Conservation (phyloP, 805 yeast genomes). For the Ogataea paraovalis region DNA sequence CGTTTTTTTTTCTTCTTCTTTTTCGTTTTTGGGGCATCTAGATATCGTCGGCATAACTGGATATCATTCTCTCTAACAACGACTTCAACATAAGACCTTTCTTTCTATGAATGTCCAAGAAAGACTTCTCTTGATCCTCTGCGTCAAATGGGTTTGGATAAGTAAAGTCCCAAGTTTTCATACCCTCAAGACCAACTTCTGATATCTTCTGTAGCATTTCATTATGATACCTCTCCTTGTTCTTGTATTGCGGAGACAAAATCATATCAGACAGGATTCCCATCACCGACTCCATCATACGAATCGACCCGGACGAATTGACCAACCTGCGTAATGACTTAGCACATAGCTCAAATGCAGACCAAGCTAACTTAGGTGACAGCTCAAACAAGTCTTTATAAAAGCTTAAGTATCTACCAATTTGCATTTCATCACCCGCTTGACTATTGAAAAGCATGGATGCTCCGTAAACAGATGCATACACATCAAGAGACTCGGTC, state of each 20-base stretch:
- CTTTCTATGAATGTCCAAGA: slow-evolving; percentile 4
- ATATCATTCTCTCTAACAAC: slow-evolving; percentile 16
- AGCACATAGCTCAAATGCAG: slow-evolving; percentile 15
- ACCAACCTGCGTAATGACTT: slow-evolving; percentile 21
- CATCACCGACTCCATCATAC: slow-evolving; percentile 22
- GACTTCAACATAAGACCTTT: slow-evolving; percentile 9
- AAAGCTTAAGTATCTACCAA: slow-evolving; percentile 22
- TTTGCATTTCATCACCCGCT: slow-evolving; percentile 21
- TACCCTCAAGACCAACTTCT: slow-evolving; percentile 20
- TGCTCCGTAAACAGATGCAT: slow-evolving; percentile 13
- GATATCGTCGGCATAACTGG: slow-evolving; percentile 17
- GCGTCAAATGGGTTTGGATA: slow-evolving; percentile 13
- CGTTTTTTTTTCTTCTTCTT: background rate
- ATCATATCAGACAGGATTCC: slow-evolving; percentile 26
- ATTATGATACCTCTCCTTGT: slow-evolving; percentile 19
- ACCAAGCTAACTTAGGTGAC: slow-evolving; percentile 17
- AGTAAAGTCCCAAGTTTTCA: slow-evolving; percentile 15
- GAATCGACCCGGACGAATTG: slow-evolving; percentile 19
- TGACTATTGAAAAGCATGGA: slow-evolving; percentile 19
- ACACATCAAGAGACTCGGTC: slow-evolving; percentile 7
- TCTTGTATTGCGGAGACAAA: slow-evolving; percentile 27
- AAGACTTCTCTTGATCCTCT: background rate
- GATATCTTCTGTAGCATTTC: slow-evolving; percentile 21
- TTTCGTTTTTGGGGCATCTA: background rate
- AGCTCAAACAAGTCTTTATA: slow-evolving; percentile 11